phyloP scores from a whole-genome alignment of 371 early-diverging fungal genomes.

The Cladochytrium tenue region DNA sequence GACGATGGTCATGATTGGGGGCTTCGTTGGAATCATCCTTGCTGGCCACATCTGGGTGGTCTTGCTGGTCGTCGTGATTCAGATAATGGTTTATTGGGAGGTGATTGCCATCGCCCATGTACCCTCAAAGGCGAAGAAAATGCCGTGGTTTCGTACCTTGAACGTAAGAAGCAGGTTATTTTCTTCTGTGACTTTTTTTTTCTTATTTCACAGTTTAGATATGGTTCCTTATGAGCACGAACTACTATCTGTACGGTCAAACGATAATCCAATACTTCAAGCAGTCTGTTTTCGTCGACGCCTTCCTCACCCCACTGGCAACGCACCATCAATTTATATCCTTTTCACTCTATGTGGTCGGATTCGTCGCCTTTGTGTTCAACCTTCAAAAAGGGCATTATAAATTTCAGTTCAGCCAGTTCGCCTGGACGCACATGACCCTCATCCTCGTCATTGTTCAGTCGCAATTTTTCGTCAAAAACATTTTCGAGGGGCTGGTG shows the following conservation, averaged over 20 bases:
- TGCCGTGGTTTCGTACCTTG: constrained; percentile 91
- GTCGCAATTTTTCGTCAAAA: constrained; percentile 92
- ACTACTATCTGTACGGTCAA: constrained; percentile 91
- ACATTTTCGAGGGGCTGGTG: constrained; percentile 95
- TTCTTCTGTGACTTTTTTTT: too few relatives aligned
- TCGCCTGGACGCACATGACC: constrained; percentile 96
- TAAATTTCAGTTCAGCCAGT: constrained; percentile 86
- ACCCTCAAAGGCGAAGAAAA: constrained; percentile 78
- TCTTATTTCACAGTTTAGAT: too few relatives aligned
- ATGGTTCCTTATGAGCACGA: constrained; percentile 78
- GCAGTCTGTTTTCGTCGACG: constrained; percentile 74
- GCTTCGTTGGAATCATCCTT: constrained; percentile 72
- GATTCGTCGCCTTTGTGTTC: constrained; percentile 91
- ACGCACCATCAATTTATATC: constrained; percentile 94
- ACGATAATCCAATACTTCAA: constrained; percentile 86
- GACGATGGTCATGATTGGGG: constrained; percentile 85
- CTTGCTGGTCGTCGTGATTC: constrained; percentile 79
- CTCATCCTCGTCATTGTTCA: constrained; percentile 84
- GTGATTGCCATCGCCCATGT: constrained; percentile 85
- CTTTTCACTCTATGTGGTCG: constrained; percentile 82
- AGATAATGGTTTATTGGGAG: constrained; percentile 68
- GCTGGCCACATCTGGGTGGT: constrained; percentile 79
- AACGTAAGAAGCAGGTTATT: too few relatives aligned
- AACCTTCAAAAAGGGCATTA: constrained; percentile 84
- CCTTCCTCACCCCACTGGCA: constrained; percentile 79